Percentiles rank a stretch among this genome's conserved stretches.
These are phyloP conservation scores for Cyanidioschyzon merolae DNA, from an alignment of 23 red algal species.

Conservation along the genomic window DNA sequence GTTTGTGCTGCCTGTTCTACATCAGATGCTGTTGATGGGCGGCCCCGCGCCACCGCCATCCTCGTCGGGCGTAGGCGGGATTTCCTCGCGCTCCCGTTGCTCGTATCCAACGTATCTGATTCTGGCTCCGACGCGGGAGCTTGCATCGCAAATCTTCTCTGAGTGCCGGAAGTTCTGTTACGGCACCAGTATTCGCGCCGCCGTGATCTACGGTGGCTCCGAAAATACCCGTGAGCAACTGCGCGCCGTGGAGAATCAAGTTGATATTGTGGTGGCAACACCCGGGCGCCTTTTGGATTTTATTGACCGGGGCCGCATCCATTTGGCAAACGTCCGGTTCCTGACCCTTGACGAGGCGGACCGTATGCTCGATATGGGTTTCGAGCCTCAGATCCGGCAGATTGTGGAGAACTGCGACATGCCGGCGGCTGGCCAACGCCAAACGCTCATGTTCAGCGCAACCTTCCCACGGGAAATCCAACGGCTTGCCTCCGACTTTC, in stretches of 20 bases:
- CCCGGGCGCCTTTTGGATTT: conserved; percentile 91
- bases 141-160: conserved; percentile 83
- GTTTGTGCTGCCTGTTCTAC: conserved; percentile 75
- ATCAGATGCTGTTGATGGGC: conserved; percentile 82
- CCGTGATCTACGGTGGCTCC: conserved; percentile 90
- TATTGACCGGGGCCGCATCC: conserved; percentile 82
- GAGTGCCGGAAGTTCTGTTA: conserved; percentile 91
- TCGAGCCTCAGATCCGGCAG: conserved; percentile 98
- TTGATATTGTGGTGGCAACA: conserved; percentile 91
- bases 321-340: conserved; percentile 59
- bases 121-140: conserved; percentile 86
- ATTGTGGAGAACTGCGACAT: conserved; percentile 74
- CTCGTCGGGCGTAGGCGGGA: not conserved
- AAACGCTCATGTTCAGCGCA: conserved; percentile 96
- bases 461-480: conserved; percentile 98
- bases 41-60: conserved; percentile 45
- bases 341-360: conserved; percentile 95
- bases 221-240: conserved; percentile 69
- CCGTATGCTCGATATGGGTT: conserved; percentile 99
- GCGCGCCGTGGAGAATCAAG: conserved; percentile 61
- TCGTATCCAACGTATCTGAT: conserved; percentile 69
- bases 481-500: conserved; percentile 86
- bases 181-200: conserved; percentile 52
- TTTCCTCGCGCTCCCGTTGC: conserved; percentile 22
- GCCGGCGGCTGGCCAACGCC: conserved; percentile 58